Evolutionary conservation across 78 protist species (phyloP), one percentile per base, ranked within the genome.

Genomic region (Paratrimastix pyriformis): DNA sequence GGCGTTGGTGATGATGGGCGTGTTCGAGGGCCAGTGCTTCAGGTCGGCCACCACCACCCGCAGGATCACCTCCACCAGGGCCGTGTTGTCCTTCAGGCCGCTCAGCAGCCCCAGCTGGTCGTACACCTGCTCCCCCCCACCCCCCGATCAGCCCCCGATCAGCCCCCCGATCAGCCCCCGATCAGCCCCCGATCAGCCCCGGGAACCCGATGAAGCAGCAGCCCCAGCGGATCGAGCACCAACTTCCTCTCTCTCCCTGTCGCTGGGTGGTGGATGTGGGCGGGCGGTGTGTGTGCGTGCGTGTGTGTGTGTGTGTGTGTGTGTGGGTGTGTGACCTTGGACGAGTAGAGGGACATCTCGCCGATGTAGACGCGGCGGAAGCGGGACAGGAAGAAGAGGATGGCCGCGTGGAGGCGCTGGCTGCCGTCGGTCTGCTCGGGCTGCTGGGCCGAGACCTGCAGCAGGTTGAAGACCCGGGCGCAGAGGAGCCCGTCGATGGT

Each of bases 301-400:
- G n/a, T n/a, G n/a, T n/a, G n/a, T n/a, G n/a, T n/a, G n/a, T n/a
- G n/a, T n/a, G n/a, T n/a, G n/a, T n/a, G n/a, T n/a, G n/a, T n/a
- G n/a, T n/a, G n/a, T n/a, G n/a, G n/a, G n/a, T n/a, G n/a, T n/a
- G n/a, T n/a, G n/a, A 57, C 79, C 48, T 75, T 62, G 43, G 64
- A 8, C 44, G 73, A 45, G 42, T 65, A 15, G 30, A 32, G 71
- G 37, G 64, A 74, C 32, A 50, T 66, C n/a, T 65, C 69, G 42
- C 81, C 81, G 8, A 77, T 43, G 44, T 77, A 77, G 32, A 68
- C 69, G n/a, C 55, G 33, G 6, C 81, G 73, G 40, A 77, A 77
- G 32, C 68, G 66, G 29, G 24, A 35, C 32, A 77, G n/a, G 69
- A 65, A 77, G 59, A 32, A 39, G 57, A 77, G 5, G 33, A 77